Percentiles rank a stretch among this genome's conserved stretches.
These are phyloP conservation scores for Pythium scleroteichum DNA, from an alignment of 352 stramenopile genomes.

Conservation along the genomic window DNA sequence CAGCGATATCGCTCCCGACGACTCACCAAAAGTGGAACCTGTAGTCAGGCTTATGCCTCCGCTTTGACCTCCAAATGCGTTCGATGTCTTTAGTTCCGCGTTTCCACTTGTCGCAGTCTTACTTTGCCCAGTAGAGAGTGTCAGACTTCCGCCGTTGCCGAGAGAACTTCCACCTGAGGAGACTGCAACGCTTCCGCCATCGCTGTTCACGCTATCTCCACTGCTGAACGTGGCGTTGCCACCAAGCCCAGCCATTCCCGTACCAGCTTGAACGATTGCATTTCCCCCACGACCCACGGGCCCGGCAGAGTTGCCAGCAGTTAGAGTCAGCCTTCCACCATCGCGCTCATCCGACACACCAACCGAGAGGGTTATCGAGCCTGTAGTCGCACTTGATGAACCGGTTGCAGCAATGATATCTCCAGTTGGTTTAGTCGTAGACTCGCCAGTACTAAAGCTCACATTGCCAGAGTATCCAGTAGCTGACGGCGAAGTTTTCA, in stretches of 20 bases:
- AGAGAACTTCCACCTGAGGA: conserved; percentile 25
- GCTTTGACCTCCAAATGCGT: conserved; percentile 2
- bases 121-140: conserved; percentile 1
- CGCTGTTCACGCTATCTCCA: conserved; percentile 27
- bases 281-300: conserved; percentile 26
- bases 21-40: not conserved
- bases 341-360: conserved; percentile 7
- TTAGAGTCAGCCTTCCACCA: not conserved
- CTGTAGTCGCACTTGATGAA: conserved; percentile 10
- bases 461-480: conserved; percentile 7
- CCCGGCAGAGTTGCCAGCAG: conserved; percentile 5
- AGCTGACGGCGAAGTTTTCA: conserved; percentile 7
- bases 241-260: conserved; percentile 23
- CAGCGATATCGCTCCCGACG: conserved; percentile 7
- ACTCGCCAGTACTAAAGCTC: conserved; percentile 2
- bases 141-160: not conserved
- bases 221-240: conserved; percentile 32
- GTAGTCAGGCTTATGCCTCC: conserved; percentile 7
- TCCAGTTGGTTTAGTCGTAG: conserved; percentile 4
- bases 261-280: conserved; percentile 35
- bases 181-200: conserved; percentile 37
- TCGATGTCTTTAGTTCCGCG: conserved; percentile 1
- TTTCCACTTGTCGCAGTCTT: conserved; percentile 11
- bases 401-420: conserved; percentile 6
- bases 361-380: conserved; percentile 11